Evolutionary conservation across 306 rosid species (phyloP).

Genomic region (Abrus precatorius): DNA sequence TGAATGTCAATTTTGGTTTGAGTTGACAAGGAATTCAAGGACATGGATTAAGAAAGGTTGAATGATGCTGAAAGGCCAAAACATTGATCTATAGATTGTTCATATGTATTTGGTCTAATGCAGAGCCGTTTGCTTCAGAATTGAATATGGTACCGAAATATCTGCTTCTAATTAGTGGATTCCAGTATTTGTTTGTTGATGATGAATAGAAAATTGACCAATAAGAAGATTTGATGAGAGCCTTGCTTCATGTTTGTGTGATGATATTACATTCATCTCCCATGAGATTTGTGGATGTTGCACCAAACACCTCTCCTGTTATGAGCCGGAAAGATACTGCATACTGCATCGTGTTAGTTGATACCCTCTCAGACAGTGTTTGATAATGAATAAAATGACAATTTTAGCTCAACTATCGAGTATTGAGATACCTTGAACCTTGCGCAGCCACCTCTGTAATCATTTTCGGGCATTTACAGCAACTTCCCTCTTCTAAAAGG

Average conservation of each 20-base stretch:
- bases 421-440: neutral
- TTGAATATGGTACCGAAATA: neutral
- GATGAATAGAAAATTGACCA: neutral
- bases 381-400: constrained; percentile 2
- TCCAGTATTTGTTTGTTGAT: neutral
- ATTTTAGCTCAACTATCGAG: neutral
- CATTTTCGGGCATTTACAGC: neutral
- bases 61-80: constrained; percentile 10
- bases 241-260: neutral
- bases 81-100: neutral
- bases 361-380: neutral
- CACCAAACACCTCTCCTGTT: neutral
- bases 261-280: neutral
- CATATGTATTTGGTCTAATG: neutral
- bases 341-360: neutral
- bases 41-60: constrained; percentile 10
- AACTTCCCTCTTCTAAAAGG: neutral
- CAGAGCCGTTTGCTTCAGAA: neutral
- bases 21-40: constrained; percentile 19
- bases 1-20: constrained; percentile 33
- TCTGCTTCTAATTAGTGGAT: neutral
- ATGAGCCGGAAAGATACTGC: neutral
- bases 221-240: neutral
- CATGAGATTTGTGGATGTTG: neutral
- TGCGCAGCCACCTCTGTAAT: neutral